Conservation (phyloP, 2,329 filamentous ascomycete species). For the Alternaria longipes region DNA sequence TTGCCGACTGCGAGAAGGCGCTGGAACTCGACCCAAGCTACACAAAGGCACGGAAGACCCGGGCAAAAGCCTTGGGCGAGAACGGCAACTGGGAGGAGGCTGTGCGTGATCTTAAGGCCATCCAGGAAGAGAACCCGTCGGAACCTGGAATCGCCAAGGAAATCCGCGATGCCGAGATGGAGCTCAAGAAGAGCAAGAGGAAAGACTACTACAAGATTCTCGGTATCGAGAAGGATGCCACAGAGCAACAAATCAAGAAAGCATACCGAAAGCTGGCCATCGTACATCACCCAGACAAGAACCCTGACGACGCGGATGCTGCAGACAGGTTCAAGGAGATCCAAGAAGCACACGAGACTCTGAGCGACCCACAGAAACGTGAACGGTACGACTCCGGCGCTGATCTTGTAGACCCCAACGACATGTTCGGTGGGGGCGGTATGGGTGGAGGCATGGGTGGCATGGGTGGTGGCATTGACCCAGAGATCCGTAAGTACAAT, state of each 20-base stretch:
- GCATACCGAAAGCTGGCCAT: constrained; percentile 96
- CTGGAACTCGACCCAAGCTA: constrained; percentile 84
- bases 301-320: constrained; percentile 83
- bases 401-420: constrained; percentile 85
- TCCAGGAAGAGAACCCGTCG: constrained; percentile 82
- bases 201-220: constrained; percentile 99
- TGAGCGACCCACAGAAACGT: constrained; percentile 94
- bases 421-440: constrained; percentile 76
- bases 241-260: constrained; percentile 89
- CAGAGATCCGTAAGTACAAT: constrained; percentile 43
- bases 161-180: constrained; percentile 87
- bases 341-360: constrained; percentile 93
- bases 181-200: constrained; percentile 95
- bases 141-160: constrained; percentile 85
- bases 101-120: constrained; percentile 85
- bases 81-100: constrained; percentile 93
- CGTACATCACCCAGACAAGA: constrained; percentile 96
- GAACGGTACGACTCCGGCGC: constrained; percentile 91
- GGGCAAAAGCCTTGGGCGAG: constrained; percentile 87
- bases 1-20: constrained; percentile 86
- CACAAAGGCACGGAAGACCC: constrained; percentile 90
- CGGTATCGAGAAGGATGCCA: constrained; percentile 83
- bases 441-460: constrained; percentile 40
- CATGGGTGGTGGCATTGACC: constrained; percentile 64
- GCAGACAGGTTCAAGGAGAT: constrained; percentile 97